Evolutionary conservation across 768 basidiomycete species (phyloP).

Genomic region (Boletellus emodensis): DNA sequence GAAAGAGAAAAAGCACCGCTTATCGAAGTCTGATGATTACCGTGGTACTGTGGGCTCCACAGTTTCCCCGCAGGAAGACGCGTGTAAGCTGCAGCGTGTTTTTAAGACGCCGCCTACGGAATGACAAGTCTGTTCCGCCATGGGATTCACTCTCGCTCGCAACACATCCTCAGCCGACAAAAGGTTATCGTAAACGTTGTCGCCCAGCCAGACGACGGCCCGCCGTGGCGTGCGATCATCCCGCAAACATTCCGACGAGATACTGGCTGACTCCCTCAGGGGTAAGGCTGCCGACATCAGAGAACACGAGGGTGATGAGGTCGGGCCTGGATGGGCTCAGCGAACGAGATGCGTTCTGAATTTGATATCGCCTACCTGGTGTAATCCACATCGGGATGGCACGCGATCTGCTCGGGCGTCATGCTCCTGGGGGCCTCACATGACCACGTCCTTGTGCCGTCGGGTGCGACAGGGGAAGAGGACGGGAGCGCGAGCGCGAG

Average conservation of each 20-base stretch:
- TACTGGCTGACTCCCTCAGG: slow-evolving; percentile 94
- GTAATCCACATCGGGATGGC: slow-evolving; percentile 89
- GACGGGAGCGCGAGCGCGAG: slow-evolving; percentile 58
- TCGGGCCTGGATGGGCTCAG: slow-evolving; percentile 61
- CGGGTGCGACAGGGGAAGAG: slow-evolving; percentile 9
- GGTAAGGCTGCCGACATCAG: slow-evolving; percentile 89
- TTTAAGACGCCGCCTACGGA: slow-evolving; percentile 10
- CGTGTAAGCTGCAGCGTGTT: slow-evolving; percentile 10
- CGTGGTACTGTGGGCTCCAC: slow-evolving; percentile 5
- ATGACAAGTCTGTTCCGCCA: slow-evolving; percentile 6
- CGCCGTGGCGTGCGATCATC: slow-evolving; percentile 33
- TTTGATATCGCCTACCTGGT: slow-evolving; percentile 57
- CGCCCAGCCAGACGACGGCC: slow-evolving; percentile 8
- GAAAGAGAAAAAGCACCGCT: slow-evolving; percentile 7
- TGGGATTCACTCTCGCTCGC: slow-evolving; percentile 7
- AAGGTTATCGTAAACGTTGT: slow-evolving; percentile 40
- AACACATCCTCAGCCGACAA: slow-evolving; percentile 20
- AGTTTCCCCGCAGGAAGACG: slow-evolving; percentile 17
- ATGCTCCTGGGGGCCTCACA: slow-evolving; percentile 37
- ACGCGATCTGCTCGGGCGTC: slow-evolving; percentile 76
- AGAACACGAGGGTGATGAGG: slow-evolving; percentile 89
- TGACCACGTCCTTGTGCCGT: slow-evolving; percentile 1
- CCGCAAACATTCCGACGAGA: slow-evolving; percentile 91
- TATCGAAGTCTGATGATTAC: slow-evolving; percentile 19
- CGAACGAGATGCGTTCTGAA: slow-evolving; percentile 10